phyloP scores from a whole-genome alignment of 2,329 filamentous ascomycete genomes.

The Ophiobolus disseminans region DNA sequence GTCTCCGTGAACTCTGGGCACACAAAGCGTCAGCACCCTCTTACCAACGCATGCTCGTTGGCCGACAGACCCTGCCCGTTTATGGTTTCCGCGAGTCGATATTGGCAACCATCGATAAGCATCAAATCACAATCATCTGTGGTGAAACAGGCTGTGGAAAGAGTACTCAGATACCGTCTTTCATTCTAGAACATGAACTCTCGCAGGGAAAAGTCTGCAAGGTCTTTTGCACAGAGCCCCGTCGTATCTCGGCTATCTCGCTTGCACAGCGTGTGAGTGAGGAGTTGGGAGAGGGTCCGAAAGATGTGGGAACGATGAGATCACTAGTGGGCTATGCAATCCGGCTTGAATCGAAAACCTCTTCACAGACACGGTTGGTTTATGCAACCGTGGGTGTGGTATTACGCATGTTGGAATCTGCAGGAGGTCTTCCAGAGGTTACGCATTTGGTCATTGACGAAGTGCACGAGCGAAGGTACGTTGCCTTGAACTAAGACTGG shows the following conservation, averaged over 20 bases:
- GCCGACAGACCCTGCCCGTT: constrained; percentile 84
- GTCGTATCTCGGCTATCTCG: constrained; percentile 95
- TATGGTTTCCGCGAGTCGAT: constrained; percentile 84
- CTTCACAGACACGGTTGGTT: constrained; percentile 80
- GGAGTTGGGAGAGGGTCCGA: constrained; percentile 84
- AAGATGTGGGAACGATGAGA: constrained; percentile 79
- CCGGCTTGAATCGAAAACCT: constrained; percentile 85
- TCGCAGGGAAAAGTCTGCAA: constrained; percentile 82
- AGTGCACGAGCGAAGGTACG: constrained; percentile 80
- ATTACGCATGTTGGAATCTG: constrained; percentile 95
- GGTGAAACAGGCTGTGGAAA: constrained; percentile 98
- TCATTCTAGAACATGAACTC: constrained; percentile 88
- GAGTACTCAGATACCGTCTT: constrained; percentile 95
- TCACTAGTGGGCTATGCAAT: constrained; percentile 96
- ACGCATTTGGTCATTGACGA: constrained; percentile 97
- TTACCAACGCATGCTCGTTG: constrained; percentile 81
- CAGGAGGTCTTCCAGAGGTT: constrained; percentile 84
- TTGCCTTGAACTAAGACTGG: not conserved
- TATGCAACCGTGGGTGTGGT: constrained; percentile 92
- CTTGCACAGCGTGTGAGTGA: constrained; percentile 91
- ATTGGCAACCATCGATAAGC: constrained; percentile 74
- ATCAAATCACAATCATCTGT: constrained; percentile 91
- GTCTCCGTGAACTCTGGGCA: constrained; percentile 59
- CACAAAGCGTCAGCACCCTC: constrained; percentile 58
- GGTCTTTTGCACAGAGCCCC: constrained; percentile 93